These are phyloP conservation scores for Lactarius akahatsu DNA, from an alignment of 768 basidiomycete species.

Conservation along the genomic window DNA sequence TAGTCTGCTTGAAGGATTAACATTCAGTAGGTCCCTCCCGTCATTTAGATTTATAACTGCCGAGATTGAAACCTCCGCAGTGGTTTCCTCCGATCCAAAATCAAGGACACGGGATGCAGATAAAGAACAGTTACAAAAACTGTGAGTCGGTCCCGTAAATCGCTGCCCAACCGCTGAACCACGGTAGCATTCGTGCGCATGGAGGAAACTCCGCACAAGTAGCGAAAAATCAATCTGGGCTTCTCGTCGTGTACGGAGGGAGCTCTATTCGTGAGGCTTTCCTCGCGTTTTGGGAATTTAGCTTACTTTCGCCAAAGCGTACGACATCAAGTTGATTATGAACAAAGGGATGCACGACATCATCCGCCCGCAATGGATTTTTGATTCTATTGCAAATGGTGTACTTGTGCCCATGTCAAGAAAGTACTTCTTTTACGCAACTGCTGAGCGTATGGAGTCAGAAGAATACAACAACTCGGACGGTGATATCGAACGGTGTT, in stretches of 20 bases:
- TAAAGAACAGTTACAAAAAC: conserved; percentile 64
- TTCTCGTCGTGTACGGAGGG: conserved; percentile 69
- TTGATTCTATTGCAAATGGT: conserved; percentile 66
- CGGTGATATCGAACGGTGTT: conserved; percentile 4
- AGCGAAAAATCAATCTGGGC: conserved; percentile 50
- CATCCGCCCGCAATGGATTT: conserved; percentile 78
- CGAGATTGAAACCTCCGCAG: conserved; percentile 38
- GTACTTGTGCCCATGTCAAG: conserved; percentile 60
- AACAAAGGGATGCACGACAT: conserved; percentile 71
- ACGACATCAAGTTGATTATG: conserved; percentile 68
- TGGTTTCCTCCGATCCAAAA: conserved; percentile 74
- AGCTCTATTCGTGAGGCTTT: conserved; percentile 56
- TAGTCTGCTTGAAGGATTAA: conserved; percentile 69
- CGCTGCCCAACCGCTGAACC: neutral
- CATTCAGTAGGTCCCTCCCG: conserved; percentile 62
- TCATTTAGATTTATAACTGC: neutral
- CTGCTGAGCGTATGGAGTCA: conserved; percentile 45
- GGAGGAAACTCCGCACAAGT: conserved; percentile 68
- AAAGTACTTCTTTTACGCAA: conserved; percentile 83
- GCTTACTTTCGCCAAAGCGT: conserved; percentile 45
- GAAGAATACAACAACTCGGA: conserved; percentile 47
- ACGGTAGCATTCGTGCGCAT: conserved; percentile 61
- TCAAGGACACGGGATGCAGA: conserved; percentile 65
- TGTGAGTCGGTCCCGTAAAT: conserved; percentile 44
- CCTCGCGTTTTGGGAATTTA: no score